Evolutionary conservation across 768 basidiomycete species (phyloP).

Genomic region (Candolleomyces eurysporus): DNA sequence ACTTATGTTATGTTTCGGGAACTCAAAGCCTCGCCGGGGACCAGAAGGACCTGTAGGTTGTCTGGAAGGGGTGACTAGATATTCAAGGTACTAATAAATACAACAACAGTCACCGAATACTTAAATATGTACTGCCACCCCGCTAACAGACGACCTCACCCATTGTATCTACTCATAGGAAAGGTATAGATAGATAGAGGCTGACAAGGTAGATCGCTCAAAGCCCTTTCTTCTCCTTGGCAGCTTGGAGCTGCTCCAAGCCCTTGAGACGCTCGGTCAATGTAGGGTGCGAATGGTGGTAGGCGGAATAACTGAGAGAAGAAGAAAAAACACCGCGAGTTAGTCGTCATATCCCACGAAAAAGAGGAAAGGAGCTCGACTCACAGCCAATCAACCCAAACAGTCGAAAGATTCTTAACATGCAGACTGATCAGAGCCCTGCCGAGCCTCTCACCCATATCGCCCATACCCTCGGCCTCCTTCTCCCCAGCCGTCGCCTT

Average conservation of each 20-base stretch:
- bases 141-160: not conserved
- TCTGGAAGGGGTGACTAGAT: not conserved
- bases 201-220: not conserved
- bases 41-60: not conserved
- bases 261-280: slow-evolving; percentile 85
- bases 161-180: not conserved
- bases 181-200: not conserved
- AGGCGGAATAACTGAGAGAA: slow-evolving; percentile 61
- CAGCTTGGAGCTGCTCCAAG: slow-evolving; percentile 64
- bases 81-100: not conserved
- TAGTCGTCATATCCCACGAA: not conserved
- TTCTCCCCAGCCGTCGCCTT: slow-evolving; percentile 34
- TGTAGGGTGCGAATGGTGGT: slow-evolving; percentile 95
- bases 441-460: slow-evolving; percentile 85
- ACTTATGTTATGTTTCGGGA: not conserved
- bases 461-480: slow-evolving; percentile 45
- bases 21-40: not conserved
- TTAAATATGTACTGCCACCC: not conserved
- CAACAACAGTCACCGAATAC: not conserved
- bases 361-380: slow-evolving; percentile 25
- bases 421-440: slow-evolving; percentile 83
- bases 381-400: slow-evolving; percentile 92
- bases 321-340: slow-evolving; percentile 38
- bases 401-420: slow-evolving; percentile 88
- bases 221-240: slow-evolving; percentile 38